Base-by-base conservation (phyloP, 257 asterid genomes). In the Fraxinus anomala region DNA sequence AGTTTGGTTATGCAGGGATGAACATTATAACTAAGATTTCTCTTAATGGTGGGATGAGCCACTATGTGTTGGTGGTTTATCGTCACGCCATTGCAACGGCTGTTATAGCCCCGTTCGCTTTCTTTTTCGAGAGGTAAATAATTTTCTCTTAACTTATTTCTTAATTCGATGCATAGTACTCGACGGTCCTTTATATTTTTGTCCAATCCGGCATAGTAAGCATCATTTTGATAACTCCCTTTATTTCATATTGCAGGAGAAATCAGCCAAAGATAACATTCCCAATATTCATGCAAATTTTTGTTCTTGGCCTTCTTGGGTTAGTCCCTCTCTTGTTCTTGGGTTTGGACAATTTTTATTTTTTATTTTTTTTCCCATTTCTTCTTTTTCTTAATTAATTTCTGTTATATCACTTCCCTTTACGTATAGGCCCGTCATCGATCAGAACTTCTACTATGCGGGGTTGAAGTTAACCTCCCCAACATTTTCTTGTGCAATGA, bases 251-350 rank as follows among this genome's bases (percentile, higher is more conserved):
- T 70, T 75, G 74, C 90, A 91, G 98, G 90, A 92, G 84, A 82
- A 81, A 83, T 10, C 94, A 95, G 74, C 98, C 98, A 4, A 94
- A 92, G 95, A 94, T 94, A 66, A 91, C 97, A 19, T 88, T 92
- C 77, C 86, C 87, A 1, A 85, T 94, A 10, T 94, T 94, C 94
- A 75, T 94, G 90, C 97, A 94, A 49, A 94, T 94, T 70, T 94
- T 94, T 72, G 95, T 89, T 17, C 89, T 94, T 6, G 94, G 94
- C 34, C 97, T 94, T 82, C 96, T 94, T 3, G 98, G 98, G 98
- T 93, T 83, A 14, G 9, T 19, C n/a, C 33, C 56, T 12, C 44
- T 33, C 37, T 39, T 17, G 24, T 11, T 36, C 31, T 21, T 19
- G 3, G 30, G 16, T 8, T 17, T 24, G 1, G 17, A 42, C 16